These are phyloP conservation scores for Tulasnella sp. DNA, from an alignment of 768 basidiomycete species.

Conservation along the genomic window DNA sequence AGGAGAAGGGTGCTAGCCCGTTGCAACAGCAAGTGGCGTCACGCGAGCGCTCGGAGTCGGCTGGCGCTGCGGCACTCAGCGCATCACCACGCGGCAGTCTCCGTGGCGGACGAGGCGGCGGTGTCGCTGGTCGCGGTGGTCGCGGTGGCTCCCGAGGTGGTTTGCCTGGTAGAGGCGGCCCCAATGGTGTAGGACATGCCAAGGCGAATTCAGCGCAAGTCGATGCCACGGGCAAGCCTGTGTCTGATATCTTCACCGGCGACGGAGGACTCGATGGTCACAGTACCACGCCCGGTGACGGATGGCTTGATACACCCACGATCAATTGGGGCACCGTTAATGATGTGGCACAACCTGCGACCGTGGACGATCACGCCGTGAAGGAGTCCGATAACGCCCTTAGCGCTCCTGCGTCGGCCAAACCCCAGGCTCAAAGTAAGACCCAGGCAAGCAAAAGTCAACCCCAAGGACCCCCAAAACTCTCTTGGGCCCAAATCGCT, in stretches of 20 bases:
- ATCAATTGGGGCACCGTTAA: not conserved
- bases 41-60: constrained; percentile 17
- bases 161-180: constrained; percentile 30
- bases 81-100: constrained; percentile 37
- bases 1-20: constrained; percentile 36
- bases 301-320: not conserved
- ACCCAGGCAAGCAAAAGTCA: too few species aligned
- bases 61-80: not conserved
- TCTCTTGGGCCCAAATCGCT: constrained; percentile 15
- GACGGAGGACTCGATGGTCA: not conserved
- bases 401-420: not conserved
- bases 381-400: not conserved
- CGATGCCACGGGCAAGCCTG: not conserved
- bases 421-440: not conserved
- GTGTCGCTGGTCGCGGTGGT: constrained; percentile 40
- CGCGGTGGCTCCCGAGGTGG: constrained; percentile 33
- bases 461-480: not conserved
- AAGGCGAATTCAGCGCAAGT: constrained; percentile 15
- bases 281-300: too few species aligned
- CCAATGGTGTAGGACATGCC: constrained; percentile 17
- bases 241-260: not conserved
- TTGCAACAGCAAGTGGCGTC: constrained; percentile 36
- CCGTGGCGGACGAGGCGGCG: constrained; percentile 52
- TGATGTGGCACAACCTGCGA: not conserved
- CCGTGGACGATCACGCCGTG: not conserved